A percentile compares a stretch with the other conserved stretches of the same genome.
phyloP scores from a whole-genome alignment of 2,329 filamentous ascomycete genomes.

The Fusarium tuaranense region DNA sequence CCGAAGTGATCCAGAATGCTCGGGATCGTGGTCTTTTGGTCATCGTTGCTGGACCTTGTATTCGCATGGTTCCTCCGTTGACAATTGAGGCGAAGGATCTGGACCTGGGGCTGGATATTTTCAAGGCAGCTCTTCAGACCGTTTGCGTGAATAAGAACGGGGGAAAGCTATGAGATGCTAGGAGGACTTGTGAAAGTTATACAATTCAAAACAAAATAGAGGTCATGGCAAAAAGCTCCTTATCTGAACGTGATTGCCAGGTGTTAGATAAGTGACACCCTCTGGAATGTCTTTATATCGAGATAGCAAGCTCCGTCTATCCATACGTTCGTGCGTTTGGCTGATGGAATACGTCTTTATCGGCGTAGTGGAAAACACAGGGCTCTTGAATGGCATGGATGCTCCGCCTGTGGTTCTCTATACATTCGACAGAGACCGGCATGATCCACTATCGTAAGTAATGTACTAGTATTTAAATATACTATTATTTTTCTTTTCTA shows the following conservation, averaged over 20 bases:
- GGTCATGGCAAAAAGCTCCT: not conserved
- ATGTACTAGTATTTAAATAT: too few relatives aligned
- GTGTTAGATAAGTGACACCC: not conserved
- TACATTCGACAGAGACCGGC: too few relatives aligned
- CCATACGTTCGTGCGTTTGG: too few relatives aligned
- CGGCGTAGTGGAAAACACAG: too few relatives aligned
- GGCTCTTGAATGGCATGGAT: too few relatives aligned
- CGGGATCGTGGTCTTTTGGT: constrained; percentile 1
- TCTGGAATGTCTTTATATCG: not conserved
- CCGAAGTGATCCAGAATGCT: not conserved
- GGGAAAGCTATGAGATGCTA: not conserved
- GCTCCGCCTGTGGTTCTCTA: too few relatives aligned
- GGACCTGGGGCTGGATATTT: not conserved
- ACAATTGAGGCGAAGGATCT: constrained; percentile 4
- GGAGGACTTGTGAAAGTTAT: not conserved
- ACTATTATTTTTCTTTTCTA: too few relatives aligned
- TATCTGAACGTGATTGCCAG: not conserved
- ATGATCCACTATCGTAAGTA: too few relatives aligned
- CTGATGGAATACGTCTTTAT: too few relatives aligned
- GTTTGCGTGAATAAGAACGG: not conserved
- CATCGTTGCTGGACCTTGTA: constrained; percentile 4
- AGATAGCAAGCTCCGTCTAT: too few relatives aligned
- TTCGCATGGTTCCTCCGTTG: constrained; percentile 10
- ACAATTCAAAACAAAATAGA: not conserved
- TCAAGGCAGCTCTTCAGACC: not conserved